These are phyloP conservation scores for Pisolithus albus DNA, from an alignment of 768 basidiomycete species.

Conservation along the genomic window DNA sequence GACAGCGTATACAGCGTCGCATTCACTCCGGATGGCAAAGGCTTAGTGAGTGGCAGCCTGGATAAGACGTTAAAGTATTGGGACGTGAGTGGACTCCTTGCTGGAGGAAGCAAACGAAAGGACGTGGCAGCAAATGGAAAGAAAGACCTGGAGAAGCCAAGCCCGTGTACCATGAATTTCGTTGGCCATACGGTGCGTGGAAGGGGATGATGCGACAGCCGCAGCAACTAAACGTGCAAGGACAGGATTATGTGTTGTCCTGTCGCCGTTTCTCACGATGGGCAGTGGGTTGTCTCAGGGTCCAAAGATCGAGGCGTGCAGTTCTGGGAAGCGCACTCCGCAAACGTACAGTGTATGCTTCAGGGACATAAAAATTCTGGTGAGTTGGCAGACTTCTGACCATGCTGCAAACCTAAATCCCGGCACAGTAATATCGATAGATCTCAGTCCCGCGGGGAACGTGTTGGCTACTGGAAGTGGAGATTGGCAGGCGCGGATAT, in stretches of 20 bases:
- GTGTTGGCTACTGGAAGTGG: constrained; percentile 65
- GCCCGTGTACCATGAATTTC: constrained; percentile 74
- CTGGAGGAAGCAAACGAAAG: constrained; percentile 24
- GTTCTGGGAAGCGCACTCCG: constrained; percentile 80
- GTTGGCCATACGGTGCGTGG: constrained; percentile 74
- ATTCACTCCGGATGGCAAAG: constrained; percentile 88
- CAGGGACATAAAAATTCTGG: constrained; percentile 70
- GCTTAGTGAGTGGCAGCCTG: constrained; percentile 84
- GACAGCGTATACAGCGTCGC: constrained; percentile 87
- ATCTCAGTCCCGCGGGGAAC: constrained; percentile 54
- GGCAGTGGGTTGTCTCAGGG: constrained; percentile 92
- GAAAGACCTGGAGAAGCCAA: constrained; percentile 44
- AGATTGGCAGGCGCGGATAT: constrained; percentile 67
- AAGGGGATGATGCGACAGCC: background rate
- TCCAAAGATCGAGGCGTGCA: constrained; percentile 95
- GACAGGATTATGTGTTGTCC: constrained; percentile 63
- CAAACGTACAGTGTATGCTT: constrained; percentile 86
- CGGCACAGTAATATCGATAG: constrained; percentile 59
- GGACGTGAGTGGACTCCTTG: constrained; percentile 49
- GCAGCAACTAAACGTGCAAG: constrained; percentile 1
- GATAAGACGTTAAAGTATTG: constrained; percentile 87
- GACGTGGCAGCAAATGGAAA: constrained; percentile 36
- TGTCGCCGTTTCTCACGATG: constrained; percentile 85
- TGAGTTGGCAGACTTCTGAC: constrained; percentile 23
- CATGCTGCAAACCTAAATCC: constrained; percentile 6